A percentile compares a stretch with the other conserved stretches of the same genome.
Conservation (phyloP, 148 eudicot species). For the Nyssa sinensis region DNA sequence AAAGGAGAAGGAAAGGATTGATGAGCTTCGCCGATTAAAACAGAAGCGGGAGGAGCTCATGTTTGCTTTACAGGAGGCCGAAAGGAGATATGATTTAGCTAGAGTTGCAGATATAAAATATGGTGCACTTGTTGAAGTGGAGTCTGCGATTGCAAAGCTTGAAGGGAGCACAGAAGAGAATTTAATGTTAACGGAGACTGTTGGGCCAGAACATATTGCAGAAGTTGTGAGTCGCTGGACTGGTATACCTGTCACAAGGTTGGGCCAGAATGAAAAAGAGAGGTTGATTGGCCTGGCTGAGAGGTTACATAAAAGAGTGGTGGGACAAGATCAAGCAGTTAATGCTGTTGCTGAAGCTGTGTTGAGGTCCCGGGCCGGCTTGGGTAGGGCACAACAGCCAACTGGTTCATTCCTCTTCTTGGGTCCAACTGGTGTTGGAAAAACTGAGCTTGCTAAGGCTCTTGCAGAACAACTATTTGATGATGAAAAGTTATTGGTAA, state of each 20-base stretch:
- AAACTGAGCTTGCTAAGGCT: conserved; percentile 89
- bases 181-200: conserved; percentile 69
- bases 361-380: conserved; percentile 43
- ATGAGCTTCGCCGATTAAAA: conserved; percentile 65
- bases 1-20: conserved; percentile 83
- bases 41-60: conserved; percentile 72
- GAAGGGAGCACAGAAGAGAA: conserved; percentile 48
- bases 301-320: conserved; percentile 42
- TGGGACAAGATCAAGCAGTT: conserved; percentile 46
- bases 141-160: conserved; percentile 51
- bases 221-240: conserved; percentile 91
- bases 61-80: conserved; percentile 65
- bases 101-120: conserved; percentile 75
- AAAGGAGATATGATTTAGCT: conserved; percentile 71
- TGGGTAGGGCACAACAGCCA: conserved; percentile 49
- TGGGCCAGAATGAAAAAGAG: conserved; percentile 81
- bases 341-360: conserved; percentile 50
- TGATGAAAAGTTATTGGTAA: conserved; percentile 66
- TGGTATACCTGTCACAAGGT: conserved; percentile 78
- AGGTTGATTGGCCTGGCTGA: conserved; percentile 67
- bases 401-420: conserved; percentile 57
- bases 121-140: conserved; percentile 73
- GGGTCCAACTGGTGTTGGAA: conserved; percentile 92
- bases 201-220: conserved; percentile 87
- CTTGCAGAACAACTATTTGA: conserved; percentile 86